Conservation (phyloP, 192 early-diverging fungal genomes). For the Podila verticillata region DNA sequence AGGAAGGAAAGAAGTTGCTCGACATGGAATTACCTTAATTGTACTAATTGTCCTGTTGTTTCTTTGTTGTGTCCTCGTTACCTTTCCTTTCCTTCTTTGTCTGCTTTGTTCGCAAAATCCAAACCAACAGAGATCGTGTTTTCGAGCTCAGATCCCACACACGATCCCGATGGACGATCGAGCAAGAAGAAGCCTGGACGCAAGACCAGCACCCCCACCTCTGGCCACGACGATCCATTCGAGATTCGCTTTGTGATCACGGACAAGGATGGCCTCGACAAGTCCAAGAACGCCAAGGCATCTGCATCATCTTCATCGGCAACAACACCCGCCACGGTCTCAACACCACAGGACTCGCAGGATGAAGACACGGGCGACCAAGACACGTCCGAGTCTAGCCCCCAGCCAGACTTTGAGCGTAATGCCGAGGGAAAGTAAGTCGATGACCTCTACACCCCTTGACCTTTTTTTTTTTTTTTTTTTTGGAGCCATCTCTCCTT, state of each 20-base stretch:
- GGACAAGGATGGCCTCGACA: conserved; percentile 38
- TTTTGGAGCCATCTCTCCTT: background rate
- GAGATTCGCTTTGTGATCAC: conserved; percentile 44
- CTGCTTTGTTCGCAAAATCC: background rate
- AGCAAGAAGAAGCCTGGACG: conserved; percentile 12
- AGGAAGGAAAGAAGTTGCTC: too few species aligned
- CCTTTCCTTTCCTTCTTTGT: too few species aligned
- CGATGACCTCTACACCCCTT: background rate
- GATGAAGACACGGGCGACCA: conserved; percentile 21
- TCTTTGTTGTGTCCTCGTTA: too few species aligned
- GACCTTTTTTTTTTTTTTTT: background rate
- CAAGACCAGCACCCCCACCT: background rate
- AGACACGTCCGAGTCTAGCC: conserved; percentile 23
- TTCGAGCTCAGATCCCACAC: conserved; percentile 17
- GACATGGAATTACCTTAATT: too few species aligned
- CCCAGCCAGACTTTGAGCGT: conserved; percentile 39
- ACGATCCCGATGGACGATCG: background rate
- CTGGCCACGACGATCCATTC: conserved; percentile 3
- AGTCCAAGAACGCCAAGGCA: background rate
- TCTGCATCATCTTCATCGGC: background rate
- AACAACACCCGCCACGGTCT: background rate
- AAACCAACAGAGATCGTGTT: conserved; percentile 33
- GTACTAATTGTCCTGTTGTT: too few species aligned
- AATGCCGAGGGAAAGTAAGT: conserved; percentile 51
- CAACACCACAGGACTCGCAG: conserved; percentile 11